Base-by-base conservation (phyloP, 2,329 filamentous ascomycete species). In the Fusarium sp. region DNA sequence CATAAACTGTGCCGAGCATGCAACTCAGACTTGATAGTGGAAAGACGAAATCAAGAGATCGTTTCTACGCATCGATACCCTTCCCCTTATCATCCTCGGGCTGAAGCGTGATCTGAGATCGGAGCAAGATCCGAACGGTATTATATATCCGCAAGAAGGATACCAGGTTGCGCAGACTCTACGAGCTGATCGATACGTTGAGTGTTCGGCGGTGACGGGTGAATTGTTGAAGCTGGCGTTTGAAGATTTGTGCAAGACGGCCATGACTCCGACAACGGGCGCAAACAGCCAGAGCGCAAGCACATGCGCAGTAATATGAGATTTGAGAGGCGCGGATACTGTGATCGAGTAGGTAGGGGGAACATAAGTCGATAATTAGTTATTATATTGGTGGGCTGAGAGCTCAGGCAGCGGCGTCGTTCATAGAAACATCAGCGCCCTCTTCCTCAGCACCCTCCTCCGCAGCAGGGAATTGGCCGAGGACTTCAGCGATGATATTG, bases 161-260 rank as follows among this genome's bases (percentile, higher is more conserved):
- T 89, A 90, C 76, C 84, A 84, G 32, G 79, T 86, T 57, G 86
- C 90, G 28, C 89, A 91, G 76, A 85, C 87, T 72, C 85, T 91
- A 84, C 83, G 90, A 59, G 89, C 86, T 53, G 90, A 92, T 80
- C 88, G 87, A 71, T 92, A 91, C 75, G 86, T 91, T 79, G 90
- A 92, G 76, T 92, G 90, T 80, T 91, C 89, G 4, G 89, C 90
- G 12, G 81, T 87, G 54, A 90, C 88, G 8, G 90, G 90, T 22
- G 89, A 90, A 81, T 83, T 91, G 60, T 78, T 91, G 50, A 83
- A 85, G 73, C 82, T 88, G 75, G 87, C 87, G 10, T 90, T 90
- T 76, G 88, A 91, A 78, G 90, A 91, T 78, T 86, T 91, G 26
- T 90, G 88, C 79, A 84, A 81, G 54, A 90, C 88, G 35, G 90